A percentile compares a stretch with the other conserved stretches of the same genome.
Evolutionary conservation across 2,329 filamentous ascomycete species (phyloP).

Genomic region (Xylaria sp.): DNA sequence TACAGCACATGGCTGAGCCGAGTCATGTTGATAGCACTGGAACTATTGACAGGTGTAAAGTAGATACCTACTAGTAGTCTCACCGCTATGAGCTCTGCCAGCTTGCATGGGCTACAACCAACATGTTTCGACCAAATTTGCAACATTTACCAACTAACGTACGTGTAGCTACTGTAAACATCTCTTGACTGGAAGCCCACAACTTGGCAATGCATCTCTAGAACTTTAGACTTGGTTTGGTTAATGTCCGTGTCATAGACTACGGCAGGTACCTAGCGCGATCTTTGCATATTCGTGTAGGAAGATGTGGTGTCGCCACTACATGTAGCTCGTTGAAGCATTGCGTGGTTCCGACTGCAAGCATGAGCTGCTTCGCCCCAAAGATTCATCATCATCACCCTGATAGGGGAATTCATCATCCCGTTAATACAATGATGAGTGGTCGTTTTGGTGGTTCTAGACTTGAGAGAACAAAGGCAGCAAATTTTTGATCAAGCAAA

Average conservation of each 20-base stretch:
- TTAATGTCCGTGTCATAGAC: no score
- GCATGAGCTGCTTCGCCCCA: conserved; percentile 23
- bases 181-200: neutral
- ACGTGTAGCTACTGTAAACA: neutral
- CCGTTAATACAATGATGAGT: neutral
- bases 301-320: neutral
- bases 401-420: conserved; percentile 22
- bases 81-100: neutral
- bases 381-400: conserved; percentile 27
- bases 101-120: neutral
- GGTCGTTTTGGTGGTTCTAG: neutral
- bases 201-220: no score
- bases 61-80: no score
- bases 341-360: conserved; percentile 12
- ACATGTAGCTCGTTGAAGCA: neutral
- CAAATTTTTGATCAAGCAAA: neutral
- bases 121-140: neutral
- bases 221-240: no score
- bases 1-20: no score
- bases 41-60: no score
- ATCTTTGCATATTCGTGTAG: neutral
- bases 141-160: neutral
- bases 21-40: no score
- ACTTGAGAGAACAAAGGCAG: neutral
- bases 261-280: no score